Percentiles rank a stretch among this genome's conserved stretches.
phyloP scores from a whole-genome alignment of 2,329 filamentous ascomycete species.

The Hypoxylon sp. region DNA sequence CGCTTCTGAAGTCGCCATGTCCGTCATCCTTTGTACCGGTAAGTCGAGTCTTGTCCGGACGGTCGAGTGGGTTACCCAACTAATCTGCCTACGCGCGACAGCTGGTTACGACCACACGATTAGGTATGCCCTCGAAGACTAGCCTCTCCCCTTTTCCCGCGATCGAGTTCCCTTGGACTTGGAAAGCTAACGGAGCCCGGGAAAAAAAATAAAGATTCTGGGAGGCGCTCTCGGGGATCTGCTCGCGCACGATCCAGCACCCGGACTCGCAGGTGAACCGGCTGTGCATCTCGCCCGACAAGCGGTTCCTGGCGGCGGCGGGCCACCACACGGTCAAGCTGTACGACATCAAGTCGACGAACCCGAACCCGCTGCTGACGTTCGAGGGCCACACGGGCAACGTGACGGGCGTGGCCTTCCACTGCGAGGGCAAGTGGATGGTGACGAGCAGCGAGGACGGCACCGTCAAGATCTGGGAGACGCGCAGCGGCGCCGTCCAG shows the following conservation, averaged over 20 bases:
- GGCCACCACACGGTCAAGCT: slow-evolving; percentile 90
- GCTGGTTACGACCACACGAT: slow-evolving; percentile 74
- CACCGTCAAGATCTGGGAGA: slow-evolving; percentile 98
- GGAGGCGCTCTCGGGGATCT: slow-evolving; percentile 98
- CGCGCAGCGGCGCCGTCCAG: slow-evolving; percentile 84
- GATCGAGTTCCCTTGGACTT: not conserved
- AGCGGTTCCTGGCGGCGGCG: slow-evolving; percentile 90
- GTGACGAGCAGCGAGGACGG: slow-evolving; percentile 97
- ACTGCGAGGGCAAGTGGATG: slow-evolving; percentile 99
- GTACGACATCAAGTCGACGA: slow-evolving; percentile 98
- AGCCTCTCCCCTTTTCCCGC: not conserved
- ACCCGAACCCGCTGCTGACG: slow-evolving; percentile 89
- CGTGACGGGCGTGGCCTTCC: slow-evolving; percentile 95
- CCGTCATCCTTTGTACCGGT: slow-evolving; percentile 73
- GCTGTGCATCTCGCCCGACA: slow-evolving; percentile 97
- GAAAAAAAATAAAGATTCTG: slow-evolving; percentile 85
- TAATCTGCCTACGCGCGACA: slow-evolving; percentile 47
- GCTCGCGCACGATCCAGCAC: slow-evolving; percentile 96
- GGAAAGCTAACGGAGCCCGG: no score
- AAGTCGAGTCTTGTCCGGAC: slow-evolving; percentile 42
- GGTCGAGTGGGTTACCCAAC: slow-evolving; percentile 17
- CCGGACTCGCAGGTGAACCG: slow-evolving; percentile 98
- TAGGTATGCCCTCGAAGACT: slow-evolving; percentile 55
- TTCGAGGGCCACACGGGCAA: slow-evolving; percentile 98
- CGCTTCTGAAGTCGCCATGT: slow-evolving; percentile 56